phyloP scores from a whole-genome alignment of 2,329 filamentous ascomycete species.

The Ilyonectria mors-panacis region DNA sequence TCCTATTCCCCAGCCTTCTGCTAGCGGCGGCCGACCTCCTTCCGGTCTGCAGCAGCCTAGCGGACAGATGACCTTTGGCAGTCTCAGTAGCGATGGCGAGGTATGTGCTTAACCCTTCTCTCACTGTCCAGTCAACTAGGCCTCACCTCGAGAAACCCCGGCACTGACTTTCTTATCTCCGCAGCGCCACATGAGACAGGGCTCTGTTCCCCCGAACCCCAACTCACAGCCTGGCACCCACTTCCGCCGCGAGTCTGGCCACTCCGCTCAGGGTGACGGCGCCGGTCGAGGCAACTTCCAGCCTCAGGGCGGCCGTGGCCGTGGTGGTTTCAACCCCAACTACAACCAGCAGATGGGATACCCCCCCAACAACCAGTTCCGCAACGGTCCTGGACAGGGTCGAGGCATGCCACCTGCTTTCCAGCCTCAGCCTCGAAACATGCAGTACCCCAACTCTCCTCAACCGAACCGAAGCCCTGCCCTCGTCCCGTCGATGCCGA shows the following conservation, averaged over 20 bases:
- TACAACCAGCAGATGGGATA: conserved; percentile 64
- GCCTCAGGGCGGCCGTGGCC: conserved; percentile 65
- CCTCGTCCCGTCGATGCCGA: conserved; percentile 75
- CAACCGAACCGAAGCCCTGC: conserved; percentile 78
- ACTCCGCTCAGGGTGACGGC: conserved; percentile 76
- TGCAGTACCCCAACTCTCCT: conserved; percentile 73
- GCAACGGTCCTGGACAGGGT: conserved; percentile 62
- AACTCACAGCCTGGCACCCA: conserved; percentile 78
- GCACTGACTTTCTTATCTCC: conserved; percentile 46
- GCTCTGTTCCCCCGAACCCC: conserved; percentile 73
- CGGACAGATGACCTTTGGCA: conserved; percentile 83
- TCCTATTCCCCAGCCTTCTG: conserved; percentile 90
- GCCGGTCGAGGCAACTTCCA: conserved; percentile 71
- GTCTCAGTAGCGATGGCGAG: conserved; percentile 84
- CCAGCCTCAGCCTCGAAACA: conserved; percentile 61
- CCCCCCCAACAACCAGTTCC: conserved; percentile 60
- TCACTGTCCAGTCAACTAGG: conserved; percentile 21
- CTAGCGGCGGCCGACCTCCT: conserved; percentile 88
- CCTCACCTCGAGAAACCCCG: background rate
- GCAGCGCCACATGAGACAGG: conserved; percentile 79
- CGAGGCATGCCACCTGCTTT: conserved; percentile 67
- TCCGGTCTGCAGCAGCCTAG: conserved; percentile 79
- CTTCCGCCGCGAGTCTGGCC: conserved; percentile 87
- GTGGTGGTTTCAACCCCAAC: conserved; percentile 64
- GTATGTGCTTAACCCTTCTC: conserved; percentile 62